Conservation (phyloP, 257 asterid species). For the Gynochthodes officinalis region DNA sequence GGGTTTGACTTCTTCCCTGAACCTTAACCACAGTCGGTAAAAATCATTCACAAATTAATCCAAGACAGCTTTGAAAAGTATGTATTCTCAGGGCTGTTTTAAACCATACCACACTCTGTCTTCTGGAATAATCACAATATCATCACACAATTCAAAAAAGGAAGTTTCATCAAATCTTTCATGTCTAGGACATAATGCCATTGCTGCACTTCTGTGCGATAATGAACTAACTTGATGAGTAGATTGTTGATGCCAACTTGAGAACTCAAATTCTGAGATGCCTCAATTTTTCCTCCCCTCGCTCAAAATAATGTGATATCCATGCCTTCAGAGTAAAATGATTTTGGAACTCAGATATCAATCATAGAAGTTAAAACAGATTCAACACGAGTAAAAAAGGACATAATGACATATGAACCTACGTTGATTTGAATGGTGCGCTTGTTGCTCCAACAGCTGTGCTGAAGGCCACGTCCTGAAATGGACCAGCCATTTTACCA, state of each 20-base stretch:
- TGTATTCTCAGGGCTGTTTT: background rate
- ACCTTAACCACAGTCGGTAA: background rate
- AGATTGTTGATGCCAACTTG: constrained; percentile 11
- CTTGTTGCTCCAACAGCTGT: constrained; percentile 83
- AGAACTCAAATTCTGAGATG: constrained; percentile 14
- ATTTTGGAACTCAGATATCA: background rate
- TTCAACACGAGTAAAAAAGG: background rate
- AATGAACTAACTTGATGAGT: constrained; percentile 8
- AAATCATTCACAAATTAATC: background rate
- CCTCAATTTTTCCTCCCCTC: constrained; percentile 97
- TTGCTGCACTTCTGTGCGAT: constrained; percentile 9
- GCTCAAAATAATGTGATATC: constrained; percentile 83
- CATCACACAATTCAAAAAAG: background rate
- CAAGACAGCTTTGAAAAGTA: background rate
- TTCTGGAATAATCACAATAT: background rate
- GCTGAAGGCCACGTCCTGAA: constrained; percentile 98
- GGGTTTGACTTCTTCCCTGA: too few relatives aligned
- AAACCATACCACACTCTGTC: background rate
- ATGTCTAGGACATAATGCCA: background rate
- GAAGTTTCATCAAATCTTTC: constrained; percentile 10
- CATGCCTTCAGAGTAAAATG: constrained; percentile 60
- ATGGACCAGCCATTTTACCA: constrained; percentile 99
- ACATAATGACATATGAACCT: constrained; percentile 24
- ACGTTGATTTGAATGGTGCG: constrained; percentile 96
- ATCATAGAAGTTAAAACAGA: background rate